phyloP scores from a whole-genome alignment of 2,329 filamentous ascomycete species.

The Ophiostoma himal-ulmi region DNA sequence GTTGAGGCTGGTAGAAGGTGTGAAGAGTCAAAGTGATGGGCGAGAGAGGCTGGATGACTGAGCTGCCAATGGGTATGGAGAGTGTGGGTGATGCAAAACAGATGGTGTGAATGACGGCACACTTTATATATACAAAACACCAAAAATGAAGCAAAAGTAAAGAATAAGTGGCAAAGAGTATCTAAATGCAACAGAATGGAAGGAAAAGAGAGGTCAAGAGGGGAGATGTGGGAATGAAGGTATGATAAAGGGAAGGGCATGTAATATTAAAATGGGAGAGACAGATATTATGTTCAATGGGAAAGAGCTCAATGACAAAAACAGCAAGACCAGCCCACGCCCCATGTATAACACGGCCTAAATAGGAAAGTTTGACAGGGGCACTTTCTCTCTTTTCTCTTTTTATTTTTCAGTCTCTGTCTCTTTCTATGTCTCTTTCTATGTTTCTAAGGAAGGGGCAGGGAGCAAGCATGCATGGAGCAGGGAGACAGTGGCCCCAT shows the following conservation, averaged over 20 bases:
- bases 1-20: slow-evolving; percentile 7
- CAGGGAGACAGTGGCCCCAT: neutral
- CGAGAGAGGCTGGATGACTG: neutral
- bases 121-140: neutral
- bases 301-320: slow-evolving; percentile 10
- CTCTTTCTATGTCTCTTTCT: neutral
- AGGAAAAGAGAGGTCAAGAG: neutral
- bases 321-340: neutral
- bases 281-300: neutral
- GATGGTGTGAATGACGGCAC: slow-evolving; percentile 3
- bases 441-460: neutral
- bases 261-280: neutral
- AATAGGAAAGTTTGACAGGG: slow-evolving; percentile 10
- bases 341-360: neutral
- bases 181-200: neutral
- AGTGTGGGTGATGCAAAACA: neutral
- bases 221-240: slow-evolving; percentile 6
- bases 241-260: neutral
- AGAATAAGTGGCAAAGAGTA: neutral
- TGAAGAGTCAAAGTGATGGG: neutral
- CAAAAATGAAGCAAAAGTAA: slow-evolving; percentile 3
- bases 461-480: neutral
- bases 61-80: neutral
- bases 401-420: neutral
- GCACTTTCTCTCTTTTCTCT: slow-evolving; percentile 8